phyloP scores from a whole-genome alignment of 169 alveolate genomes.

The Cyclospora cayetanensis region DNA sequence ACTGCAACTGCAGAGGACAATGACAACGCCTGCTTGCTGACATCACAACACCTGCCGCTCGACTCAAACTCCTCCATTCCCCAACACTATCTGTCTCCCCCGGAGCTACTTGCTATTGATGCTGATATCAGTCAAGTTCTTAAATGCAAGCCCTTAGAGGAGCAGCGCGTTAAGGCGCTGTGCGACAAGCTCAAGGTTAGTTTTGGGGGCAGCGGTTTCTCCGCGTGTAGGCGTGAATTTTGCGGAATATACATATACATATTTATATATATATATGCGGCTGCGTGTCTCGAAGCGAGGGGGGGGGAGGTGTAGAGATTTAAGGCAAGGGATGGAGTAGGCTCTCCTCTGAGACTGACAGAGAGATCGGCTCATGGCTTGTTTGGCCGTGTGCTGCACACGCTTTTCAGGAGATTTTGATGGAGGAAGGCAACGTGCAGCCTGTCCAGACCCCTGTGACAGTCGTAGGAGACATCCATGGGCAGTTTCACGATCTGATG shows the following conservation, averaged over 20 bases:
- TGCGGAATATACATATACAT: not conserved
- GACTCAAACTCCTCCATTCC: not conserved
- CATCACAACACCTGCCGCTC: not conserved
- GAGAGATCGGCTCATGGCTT: not conserved
- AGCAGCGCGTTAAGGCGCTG: conserved; percentile 75
- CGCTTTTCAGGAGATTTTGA: conserved; percentile 80
- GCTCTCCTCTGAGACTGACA: no score
- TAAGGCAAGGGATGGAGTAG: not conserved
- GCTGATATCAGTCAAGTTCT: conserved; percentile 61
- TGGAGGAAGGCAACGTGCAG: conserved; percentile 87
- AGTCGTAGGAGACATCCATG: conserved; percentile 98
- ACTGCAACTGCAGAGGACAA: not conserved
- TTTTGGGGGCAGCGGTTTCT: not conserved
- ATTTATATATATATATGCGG: not conserved
- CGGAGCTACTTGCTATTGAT: not conserved
- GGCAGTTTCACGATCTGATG: conserved; percentile 96
- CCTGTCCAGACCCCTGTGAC: conserved; percentile 93
- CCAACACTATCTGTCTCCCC: not conserved
- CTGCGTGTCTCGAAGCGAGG: not conserved
- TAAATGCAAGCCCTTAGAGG: conserved; percentile 80
- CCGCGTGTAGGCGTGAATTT: not conserved
- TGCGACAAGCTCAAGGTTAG: conserved; percentile 67
- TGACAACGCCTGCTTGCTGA: not conserved
- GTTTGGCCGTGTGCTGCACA: conserved; percentile 68
- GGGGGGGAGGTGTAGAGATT: not conserved